Conservation (phyloP, 75 land plant genomes). For the Ceratopteris richardii region DNA sequence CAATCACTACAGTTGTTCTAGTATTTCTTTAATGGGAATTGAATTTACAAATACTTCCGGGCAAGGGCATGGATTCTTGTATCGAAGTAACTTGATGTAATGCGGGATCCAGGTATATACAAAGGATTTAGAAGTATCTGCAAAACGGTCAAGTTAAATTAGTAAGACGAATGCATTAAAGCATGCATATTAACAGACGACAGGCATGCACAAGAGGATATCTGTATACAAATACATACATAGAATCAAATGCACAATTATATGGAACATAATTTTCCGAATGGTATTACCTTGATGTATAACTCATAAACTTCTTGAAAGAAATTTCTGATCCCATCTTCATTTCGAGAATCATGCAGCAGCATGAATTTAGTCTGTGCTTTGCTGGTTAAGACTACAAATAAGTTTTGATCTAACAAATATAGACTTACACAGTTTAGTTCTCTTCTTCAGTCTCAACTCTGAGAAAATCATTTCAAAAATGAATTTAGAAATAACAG, state of each 20-base stretch:
- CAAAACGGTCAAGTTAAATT: slow-evolving; percentile 6
- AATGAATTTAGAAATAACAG: no score
- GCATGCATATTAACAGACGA: slow-evolving; percentile 5
- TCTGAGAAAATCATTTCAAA: no score
- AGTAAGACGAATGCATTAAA: not conserved
- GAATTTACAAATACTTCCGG: slow-evolving; percentile 62
- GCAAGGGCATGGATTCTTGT: slow-evolving; percentile 93
- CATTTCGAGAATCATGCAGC: slow-evolving; percentile 93
- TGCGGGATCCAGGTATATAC: slow-evolving; percentile 83
- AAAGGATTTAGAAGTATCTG: slow-evolving; percentile 92
- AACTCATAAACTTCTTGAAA: slow-evolving; percentile 99
- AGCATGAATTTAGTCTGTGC: slow-evolving; percentile 90
- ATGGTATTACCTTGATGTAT: slow-evolving; percentile 69
- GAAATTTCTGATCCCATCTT: slow-evolving; percentile 95
- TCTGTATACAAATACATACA: no score
- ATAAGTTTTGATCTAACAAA: no score
- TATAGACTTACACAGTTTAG: no score
- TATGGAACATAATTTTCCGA: no score
- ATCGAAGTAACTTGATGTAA: slow-evolving; percentile 85
- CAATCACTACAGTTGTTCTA: no score
- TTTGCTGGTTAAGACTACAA: slow-evolving; percentile 6
- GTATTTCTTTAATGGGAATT: not conserved
- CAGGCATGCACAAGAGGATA: no score
- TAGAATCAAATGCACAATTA: no score
- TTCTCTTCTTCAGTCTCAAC: no score